Evolutionary conservation across 2,329 filamentous ascomycete species (phyloP).

Genomic region (Penicillium sp.): DNA sequence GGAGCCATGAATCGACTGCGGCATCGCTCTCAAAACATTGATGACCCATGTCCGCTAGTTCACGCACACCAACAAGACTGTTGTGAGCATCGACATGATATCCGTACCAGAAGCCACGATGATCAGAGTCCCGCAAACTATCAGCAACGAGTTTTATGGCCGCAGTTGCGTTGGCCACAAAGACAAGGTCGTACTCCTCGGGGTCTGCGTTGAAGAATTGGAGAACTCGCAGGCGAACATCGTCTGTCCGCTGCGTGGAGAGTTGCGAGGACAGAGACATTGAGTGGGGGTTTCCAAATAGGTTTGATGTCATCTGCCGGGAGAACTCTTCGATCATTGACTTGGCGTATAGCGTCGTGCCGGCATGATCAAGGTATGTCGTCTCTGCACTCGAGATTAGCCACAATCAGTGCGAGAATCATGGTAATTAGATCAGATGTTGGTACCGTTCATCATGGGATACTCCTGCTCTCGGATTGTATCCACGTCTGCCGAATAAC

Average conservation of each 20-base stretch:
- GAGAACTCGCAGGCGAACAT: slow-evolving; percentile 70
- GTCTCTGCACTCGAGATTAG: slow-evolving; percentile 54
- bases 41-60: slow-evolving; percentile 64
- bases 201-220: slow-evolving; percentile 81
- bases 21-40: slow-evolving; percentile 66
- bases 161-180: slow-evolving; percentile 89
- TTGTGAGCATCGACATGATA: slow-evolving; percentile 88
- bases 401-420: slow-evolving; percentile 3
- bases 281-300: slow-evolving; percentile 93
- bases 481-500: slow-evolving; percentile 51
- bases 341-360: slow-evolving; percentile 81
- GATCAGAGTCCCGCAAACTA: slow-evolving; percentile 66
- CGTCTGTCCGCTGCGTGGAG: slow-evolving; percentile 73
- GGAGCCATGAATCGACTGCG: slow-evolving; percentile 68
- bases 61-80: slow-evolving; percentile 78
- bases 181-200: slow-evolving; percentile 80
- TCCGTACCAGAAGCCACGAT: slow-evolving; percentile 73
- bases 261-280: slow-evolving; percentile 78
- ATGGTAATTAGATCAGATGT: not conserved
- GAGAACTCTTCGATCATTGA: slow-evolving; percentile 80
- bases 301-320: slow-evolving; percentile 71
- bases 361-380: slow-evolving; percentile 90
- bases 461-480: slow-evolving; percentile 52
- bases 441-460: slow-evolving; percentile 45
- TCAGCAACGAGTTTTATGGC: slow-evolving; percentile 86